Base-by-base conservation (phyloP, 1,284 basidiomycete species). In the Crucibulum parvulum region DNA sequence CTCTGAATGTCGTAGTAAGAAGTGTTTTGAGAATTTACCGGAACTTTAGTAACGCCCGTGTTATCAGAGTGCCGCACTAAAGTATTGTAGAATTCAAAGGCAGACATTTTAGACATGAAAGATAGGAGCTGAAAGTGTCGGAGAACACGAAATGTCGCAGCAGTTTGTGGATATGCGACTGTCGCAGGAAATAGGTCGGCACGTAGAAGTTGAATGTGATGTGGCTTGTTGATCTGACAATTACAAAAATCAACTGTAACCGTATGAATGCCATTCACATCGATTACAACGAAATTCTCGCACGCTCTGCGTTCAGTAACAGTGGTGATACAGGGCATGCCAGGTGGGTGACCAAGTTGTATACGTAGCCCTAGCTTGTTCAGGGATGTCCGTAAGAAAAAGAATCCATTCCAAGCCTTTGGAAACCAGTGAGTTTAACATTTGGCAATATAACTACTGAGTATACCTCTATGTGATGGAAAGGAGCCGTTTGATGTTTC, bases 31-130 rank as follows among this genome's bases (percentile, higher is more conserved):
- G 7, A 15, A 55, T 48, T 39, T 55, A 66, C 64, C 10, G 50
- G 53, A 1, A 50, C 39, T 6, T 13, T 16, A 2, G 10, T 36
- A 4, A 58, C 37, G 1, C 69, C 66, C 1, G 68, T 67, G 39
- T 71, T 70, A 58, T 72, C 70, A 0, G 71, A 65, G n/a, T 59
- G 24, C 8, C 62, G 55, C 7, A 48, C 54, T 3, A 75, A 46
- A 1, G 70, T 54, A 16, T 59, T 18, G 50, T 70, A 72, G 56
- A 61, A 73, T n/a, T 74, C 69, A 48, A 60, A 71, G 3, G 56
- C 53, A 0, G 68, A 62, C 1, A 61, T 51, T 45, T 70, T 70
- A 1, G 68, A 68, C 37, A 59, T 58, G 9, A 70, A 68, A 6
- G 67, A 66, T 0, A 75, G 59, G 0, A 72, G 48, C 18, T 72